Evolutionary conservation across 2,329 filamentous ascomycete species (phyloP).

Genomic region (Colletotrichum nymphaeae): DNA sequence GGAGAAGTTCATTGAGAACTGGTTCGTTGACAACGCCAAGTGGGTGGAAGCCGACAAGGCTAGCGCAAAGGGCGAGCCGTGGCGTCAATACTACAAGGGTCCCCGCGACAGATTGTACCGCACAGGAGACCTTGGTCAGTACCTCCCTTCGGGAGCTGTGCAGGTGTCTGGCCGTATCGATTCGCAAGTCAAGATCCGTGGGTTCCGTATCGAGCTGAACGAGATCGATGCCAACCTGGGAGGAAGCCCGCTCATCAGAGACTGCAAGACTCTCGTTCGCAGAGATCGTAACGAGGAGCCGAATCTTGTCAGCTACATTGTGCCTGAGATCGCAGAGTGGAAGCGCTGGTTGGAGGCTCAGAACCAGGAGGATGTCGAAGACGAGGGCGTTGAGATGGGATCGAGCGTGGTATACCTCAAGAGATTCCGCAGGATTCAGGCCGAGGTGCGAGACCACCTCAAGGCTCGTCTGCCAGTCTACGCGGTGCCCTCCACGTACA

Average conservation of each 20-base stretch:
- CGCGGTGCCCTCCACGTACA: constrained; percentile 57
- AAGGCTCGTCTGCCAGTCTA: constrained; percentile 73
- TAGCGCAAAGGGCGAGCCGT: constrained; percentile 68
- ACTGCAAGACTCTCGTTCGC: constrained; percentile 87
- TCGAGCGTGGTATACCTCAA: constrained; percentile 54
- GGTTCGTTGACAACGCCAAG: constrained; percentile 81
- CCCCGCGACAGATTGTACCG: constrained; percentile 88
- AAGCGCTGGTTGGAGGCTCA: constrained; percentile 70
- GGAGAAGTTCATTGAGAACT: constrained; percentile 85
- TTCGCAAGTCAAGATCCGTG: constrained; percentile 93
- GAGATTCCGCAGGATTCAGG: constrained; percentile 58
- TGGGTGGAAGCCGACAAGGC: constrained; percentile 76
- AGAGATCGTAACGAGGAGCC: constrained; percentile 88
- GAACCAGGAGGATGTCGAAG: constrained; percentile 64
- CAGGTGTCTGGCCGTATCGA: constrained; percentile 82
- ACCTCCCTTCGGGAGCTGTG: constrained; percentile 77
- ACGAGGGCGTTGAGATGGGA: constrained; percentile 61
- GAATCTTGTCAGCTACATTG: constrained; percentile 88
- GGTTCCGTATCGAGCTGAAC: constrained; percentile 93
- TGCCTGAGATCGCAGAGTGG: constrained; percentile 80
- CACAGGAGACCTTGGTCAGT: constrained; percentile 87
- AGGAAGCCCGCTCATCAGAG: constrained; percentile 79
- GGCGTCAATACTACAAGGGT: constrained; percentile 83
- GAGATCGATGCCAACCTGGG: constrained; percentile 91
- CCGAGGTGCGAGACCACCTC: constrained; percentile 71